Conservation (phyloP, 1,284 basidiomycete genomes). For the Moesziomyces sp. region DNA sequence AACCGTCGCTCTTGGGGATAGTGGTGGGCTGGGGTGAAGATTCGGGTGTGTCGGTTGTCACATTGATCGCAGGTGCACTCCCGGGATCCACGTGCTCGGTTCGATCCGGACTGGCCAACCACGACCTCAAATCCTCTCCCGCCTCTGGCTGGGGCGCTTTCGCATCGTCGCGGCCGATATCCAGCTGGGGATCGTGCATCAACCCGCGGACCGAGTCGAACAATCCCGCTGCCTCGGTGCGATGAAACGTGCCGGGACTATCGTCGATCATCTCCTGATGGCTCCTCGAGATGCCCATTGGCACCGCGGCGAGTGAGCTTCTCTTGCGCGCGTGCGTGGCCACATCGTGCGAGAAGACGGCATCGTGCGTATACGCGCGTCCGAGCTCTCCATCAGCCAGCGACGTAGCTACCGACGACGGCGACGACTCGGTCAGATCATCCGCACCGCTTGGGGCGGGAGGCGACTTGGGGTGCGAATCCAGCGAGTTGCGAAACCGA, state of each 20-base stretch:
- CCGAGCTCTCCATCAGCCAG: not conserved
- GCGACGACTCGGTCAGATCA: conserved; percentile 1
- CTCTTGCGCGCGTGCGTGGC: no score
- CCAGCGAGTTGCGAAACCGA: not conserved
- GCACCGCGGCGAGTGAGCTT: conserved; percentile 1
- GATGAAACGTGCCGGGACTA: conserved; percentile 5
- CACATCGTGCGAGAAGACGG: not conserved
- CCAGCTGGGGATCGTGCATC: conserved; percentile 15
- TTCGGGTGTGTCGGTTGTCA: not conserved
- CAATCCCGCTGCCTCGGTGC: conserved; percentile 6
- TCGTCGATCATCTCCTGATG: conserved; percentile 25
- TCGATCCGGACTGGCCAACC: not conserved
- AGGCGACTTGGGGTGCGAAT: not conserved
- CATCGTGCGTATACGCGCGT: conserved; percentile 4
- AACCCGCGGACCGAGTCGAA: conserved; percentile 25
- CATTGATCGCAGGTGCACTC: conserved; percentile 4
- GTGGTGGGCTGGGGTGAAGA: not conserved
- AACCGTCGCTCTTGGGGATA: not conserved
- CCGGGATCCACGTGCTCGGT: no score
- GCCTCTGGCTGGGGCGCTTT: no score
- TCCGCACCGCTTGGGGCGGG: not conserved
- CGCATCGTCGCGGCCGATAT: conserved; percentile 2
- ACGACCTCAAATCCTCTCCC: conserved; percentile 1
- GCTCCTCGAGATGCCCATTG: conserved; percentile 20
- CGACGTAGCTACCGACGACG: conserved; percentile 12